A percentile compares a stretch with the other conserved stretches of the same genome.
phyloP scores from a whole-genome alignment of 2,329 filamentous ascomycete genomes.

The Fusarium sterilihyphosum region DNA sequence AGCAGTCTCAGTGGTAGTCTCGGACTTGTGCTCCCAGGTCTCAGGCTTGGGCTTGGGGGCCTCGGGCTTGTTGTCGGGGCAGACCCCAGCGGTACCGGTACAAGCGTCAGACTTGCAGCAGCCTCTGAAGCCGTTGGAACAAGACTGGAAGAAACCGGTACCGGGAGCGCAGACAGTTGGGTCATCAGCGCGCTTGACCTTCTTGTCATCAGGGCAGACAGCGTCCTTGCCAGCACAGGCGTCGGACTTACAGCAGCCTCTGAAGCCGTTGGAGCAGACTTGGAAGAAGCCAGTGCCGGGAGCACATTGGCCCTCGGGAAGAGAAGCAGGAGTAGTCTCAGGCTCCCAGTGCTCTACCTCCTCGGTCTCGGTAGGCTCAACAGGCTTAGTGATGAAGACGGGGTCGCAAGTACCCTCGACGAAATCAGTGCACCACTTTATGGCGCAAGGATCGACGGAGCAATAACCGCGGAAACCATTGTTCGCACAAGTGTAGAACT shows the following conservation, averaged over 20 bases:
- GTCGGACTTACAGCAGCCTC: constrained; percentile 9
- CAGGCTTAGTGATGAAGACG: constrained; percentile 6
- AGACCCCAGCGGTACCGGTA: not conserved
- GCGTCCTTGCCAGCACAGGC: not conserved
- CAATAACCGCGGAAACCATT: constrained; percentile 31
- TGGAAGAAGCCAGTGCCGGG: constrained; percentile 12
- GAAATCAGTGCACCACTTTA: constrained; percentile 26
- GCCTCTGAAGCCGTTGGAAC: constrained; percentile 20
- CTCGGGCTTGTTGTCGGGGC: not conserved
- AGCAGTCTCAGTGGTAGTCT: not conserved
- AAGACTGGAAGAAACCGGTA: constrained; percentile 22
- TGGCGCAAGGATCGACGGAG: constrained; percentile 15
- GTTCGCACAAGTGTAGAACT: constrained; percentile 19
- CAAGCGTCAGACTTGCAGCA: constrained; percentile 28
- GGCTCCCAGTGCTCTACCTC: not conserved
- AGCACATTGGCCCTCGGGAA: constrained; percentile 1
- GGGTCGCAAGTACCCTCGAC: constrained; percentile 19
- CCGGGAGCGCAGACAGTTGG: constrained; percentile 5
- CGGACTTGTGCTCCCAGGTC: not conserved
- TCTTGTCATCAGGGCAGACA: not conserved
- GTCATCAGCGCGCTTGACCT: not conserved
- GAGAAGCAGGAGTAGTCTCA: not conserved
- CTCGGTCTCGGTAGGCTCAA: not conserved
- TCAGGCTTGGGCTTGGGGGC: not conserved
- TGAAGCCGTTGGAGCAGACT: constrained; percentile 2